Conservation (phyloP, 179 eudicot genomes). For the Beta corolliflora region DNA sequence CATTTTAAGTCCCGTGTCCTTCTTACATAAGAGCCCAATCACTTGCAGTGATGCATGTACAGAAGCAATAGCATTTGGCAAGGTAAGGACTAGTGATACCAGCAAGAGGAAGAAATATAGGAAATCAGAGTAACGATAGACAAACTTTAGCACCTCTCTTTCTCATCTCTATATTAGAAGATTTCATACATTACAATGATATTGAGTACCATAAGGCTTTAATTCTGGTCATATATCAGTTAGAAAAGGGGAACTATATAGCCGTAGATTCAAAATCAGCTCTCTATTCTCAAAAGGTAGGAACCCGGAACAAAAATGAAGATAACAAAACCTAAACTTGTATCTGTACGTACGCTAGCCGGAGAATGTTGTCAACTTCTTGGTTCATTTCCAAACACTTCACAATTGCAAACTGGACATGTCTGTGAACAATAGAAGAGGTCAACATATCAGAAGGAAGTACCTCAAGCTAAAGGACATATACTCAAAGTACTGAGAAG, state of each 20-base stretch:
- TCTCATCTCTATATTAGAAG: conserved; percentile 21
- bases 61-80: neutral
- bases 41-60: neutral
- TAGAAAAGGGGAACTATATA: conserved; percentile 24
- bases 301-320: conserved; percentile 23
- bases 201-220: conserved; percentile 18
- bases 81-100: neutral
- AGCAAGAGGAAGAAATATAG: neutral
- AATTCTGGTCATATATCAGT: conserved; percentile 19
- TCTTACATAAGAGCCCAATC: too few species aligned
- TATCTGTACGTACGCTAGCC: conserved; percentile 30
- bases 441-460: neutral
- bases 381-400: conserved; percentile 44
- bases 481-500: neutral
- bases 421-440: conserved; percentile 27
- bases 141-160: conserved; percentile 4
- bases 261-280: conserved; percentile 31
- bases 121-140: too few species aligned
- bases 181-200: conserved; percentile 9
- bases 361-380: conserved; percentile 24
- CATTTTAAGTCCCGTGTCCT: too few species aligned
- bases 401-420: conserved; percentile 45
- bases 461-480: neutral
- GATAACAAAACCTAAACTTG: conserved; percentile 20
- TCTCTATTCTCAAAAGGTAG: conserved; percentile 23